These are phyloP conservation scores for Mallotus japonicus DNA, from an alignment of 441 rosid genomes.

Conservation along the genomic window DNA sequence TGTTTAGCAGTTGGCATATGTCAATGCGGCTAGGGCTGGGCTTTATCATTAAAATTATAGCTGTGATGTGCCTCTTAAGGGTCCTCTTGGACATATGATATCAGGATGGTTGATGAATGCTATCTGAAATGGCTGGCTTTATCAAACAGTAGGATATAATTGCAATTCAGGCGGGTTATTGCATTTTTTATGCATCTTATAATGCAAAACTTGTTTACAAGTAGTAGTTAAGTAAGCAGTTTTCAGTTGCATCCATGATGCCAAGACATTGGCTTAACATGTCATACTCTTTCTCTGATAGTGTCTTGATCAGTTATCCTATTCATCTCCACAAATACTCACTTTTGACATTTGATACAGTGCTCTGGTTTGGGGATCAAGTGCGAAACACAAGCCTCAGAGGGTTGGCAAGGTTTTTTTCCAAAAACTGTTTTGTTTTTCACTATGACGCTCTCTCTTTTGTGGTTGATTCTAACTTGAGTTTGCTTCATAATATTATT, in stretches of 20 bases:
- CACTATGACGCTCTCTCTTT: not conserved
- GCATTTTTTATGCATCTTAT: not conserved
- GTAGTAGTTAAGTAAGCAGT: not conserved
- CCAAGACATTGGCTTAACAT: not conserved
- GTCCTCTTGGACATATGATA: not conserved
- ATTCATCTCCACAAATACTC: not conserved
- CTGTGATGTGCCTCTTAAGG: not conserved
- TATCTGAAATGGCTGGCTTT: not conserved
- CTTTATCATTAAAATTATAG: not conserved
- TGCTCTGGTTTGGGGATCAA: conserved; percentile 97
- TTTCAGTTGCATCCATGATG: not conserved
- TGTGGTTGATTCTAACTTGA: not conserved
- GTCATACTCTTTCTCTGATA: not conserved
- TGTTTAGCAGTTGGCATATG: not conserved
- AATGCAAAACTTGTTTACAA: not conserved
- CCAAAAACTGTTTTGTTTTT: not conserved
- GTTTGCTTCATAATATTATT: not conserved
- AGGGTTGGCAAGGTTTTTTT: conserved; percentile 90
- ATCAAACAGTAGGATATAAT: not conserved
- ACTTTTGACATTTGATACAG: conserved; percentile 35
- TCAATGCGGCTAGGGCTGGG: not conserved
- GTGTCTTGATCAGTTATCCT: not conserved
- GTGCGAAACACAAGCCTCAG: conserved; percentile 95
- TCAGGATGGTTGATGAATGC: not conserved
- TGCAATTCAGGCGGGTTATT: not conserved